Evolutionary conservation across 164 flowering plant genomes (phyloP), one percentile per base, ranked within the genome.

Genomic region (Liquidambar formosana): DNA sequence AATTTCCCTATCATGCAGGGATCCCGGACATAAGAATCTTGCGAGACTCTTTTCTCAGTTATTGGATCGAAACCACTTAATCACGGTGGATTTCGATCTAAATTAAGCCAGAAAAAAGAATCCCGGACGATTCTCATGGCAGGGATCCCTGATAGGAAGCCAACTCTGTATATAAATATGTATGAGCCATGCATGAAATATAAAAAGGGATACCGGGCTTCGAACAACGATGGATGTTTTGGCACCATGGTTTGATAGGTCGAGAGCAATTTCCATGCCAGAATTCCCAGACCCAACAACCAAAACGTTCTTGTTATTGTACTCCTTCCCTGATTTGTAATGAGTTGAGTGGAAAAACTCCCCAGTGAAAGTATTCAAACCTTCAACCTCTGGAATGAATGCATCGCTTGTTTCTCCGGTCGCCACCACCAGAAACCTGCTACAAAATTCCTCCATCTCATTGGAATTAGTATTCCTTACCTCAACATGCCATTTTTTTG

Each of bases 281-380:
- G 93, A 90, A 65, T 90, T 90, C 0, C 90, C 96, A 38, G 82
- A 68, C 33, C 96, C 96, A 59, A 90, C 93, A 18, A 90, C 93
- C 73, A 90, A 65, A 57, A 88, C 93, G 28, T 61, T 72, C 71
- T 77, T 76, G 1, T 68, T 64, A 0, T 38, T 25, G 64, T 47
- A 88, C 16, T 33, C 68, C 53, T 65, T 60, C 9, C 93, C 93
- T 16, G 80, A 71, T 47, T 72, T 82, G 60, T 65, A 89, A 58
- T 63, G 18, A 16, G 77, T 83, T 0, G 88, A 79, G 56, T 83
- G 88, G 8, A 82, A 6, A 18, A 79, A 71, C 25, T 75, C 73
- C 5, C 88, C 88, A 4, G 1, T 8, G 23, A 79, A 85, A 22
- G 64, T 28, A 38, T 61, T 68, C 48, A 77, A 21, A 5, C 84